These are phyloP conservation scores for Anthostomella pinea DNA, from an alignment of 2,329 filamentous ascomycete species.

Conservation along the genomic window DNA sequence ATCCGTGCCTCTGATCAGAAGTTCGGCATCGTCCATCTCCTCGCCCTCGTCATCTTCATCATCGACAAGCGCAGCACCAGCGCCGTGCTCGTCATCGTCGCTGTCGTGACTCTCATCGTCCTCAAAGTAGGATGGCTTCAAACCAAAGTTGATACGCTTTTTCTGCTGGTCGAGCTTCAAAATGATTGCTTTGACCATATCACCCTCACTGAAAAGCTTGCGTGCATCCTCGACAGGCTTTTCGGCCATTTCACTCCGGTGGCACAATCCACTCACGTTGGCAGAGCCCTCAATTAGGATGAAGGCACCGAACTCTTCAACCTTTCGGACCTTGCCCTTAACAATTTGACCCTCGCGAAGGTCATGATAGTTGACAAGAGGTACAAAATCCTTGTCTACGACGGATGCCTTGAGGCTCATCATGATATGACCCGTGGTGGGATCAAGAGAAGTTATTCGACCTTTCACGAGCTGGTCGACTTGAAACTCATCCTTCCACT, in stretches of 20 bases:
- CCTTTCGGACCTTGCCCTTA: conserved; percentile 87
- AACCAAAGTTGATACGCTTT: conserved; percentile 79
- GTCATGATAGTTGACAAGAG: conserved; percentile 71
- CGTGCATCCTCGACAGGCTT: conserved; percentile 77
- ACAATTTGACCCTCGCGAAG: conserved; percentile 77
- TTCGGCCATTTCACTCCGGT: conserved; percentile 89
- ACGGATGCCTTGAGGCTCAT: conserved; percentile 85
- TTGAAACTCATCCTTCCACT: conserved; percentile 90
- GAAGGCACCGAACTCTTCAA: conserved; percentile 94
- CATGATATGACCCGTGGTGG: conserved; percentile 68
- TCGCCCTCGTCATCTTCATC: conserved; percentile 43
- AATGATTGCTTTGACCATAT: conserved; percentile 89
- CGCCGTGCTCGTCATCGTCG: conserved; percentile 42
- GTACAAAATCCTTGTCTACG: conserved; percentile 74
- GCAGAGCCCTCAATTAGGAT: conserved; percentile 82
- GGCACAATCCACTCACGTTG: conserved; percentile 90
- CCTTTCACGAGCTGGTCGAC: conserved; percentile 89
- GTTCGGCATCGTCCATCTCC: conserved; percentile 45
- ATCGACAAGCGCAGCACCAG: conserved; percentile 40
- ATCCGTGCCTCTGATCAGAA: conserved; percentile 46
- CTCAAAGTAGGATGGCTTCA: conserved; percentile 90
- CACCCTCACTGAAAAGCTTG: conserved; percentile 85
- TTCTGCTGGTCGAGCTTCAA: conserved; percentile 73
- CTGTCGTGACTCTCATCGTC: conserved; percentile 50
- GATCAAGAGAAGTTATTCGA: conserved; percentile 72